Conservation (phyloP, 1,284 basidiomycete species). For the Pyrrhoderma noxium region DNA sequence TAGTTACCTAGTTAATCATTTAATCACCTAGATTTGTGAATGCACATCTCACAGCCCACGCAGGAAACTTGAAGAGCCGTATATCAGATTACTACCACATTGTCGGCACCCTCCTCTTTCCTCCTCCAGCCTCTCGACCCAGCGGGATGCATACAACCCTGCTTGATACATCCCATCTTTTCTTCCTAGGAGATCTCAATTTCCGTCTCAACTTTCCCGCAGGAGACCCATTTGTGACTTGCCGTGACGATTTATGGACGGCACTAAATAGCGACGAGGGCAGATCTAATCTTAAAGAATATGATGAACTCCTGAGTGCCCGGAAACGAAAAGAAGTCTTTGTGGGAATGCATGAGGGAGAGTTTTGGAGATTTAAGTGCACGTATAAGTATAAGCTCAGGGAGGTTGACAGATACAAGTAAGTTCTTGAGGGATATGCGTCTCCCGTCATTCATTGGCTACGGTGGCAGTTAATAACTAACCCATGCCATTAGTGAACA, state of each 20-base stretch:
- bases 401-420: conserved; percentile 76
- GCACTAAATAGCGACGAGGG: conserved; percentile 45
- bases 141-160: conserved; percentile 46
- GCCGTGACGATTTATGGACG: conserved; percentile 30
- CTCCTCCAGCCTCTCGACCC: conserved; percentile 36
- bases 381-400: conserved; percentile 86
- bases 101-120: conserved; percentile 76
- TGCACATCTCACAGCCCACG: conserved; percentile 86
- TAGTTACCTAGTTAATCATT: conserved; percentile 6
- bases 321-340: conserved; percentile 58
- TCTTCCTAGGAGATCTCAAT: conserved; percentile 87
- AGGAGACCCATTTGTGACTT: conserved; percentile 22
- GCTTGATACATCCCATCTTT: conserved; percentile 77
- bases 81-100: conserved; percentile 81
- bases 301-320: conserved; percentile 71
- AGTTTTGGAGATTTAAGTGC: conserved; percentile 79
- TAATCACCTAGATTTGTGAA: conserved; percentile 63
- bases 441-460: neutral
- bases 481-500: conserved; percentile 42
- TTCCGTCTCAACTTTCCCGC: conserved; percentile 67
- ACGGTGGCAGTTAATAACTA: conserved; percentile 10
- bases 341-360: conserved; percentile 71
- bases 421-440: conserved; percentile 22
- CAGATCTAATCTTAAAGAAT: conserved; percentile 60
- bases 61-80: conserved; percentile 61